phyloP scores from a whole-genome alignment of 805 yeast species.

The Clavispora vitiphila region DNA sequence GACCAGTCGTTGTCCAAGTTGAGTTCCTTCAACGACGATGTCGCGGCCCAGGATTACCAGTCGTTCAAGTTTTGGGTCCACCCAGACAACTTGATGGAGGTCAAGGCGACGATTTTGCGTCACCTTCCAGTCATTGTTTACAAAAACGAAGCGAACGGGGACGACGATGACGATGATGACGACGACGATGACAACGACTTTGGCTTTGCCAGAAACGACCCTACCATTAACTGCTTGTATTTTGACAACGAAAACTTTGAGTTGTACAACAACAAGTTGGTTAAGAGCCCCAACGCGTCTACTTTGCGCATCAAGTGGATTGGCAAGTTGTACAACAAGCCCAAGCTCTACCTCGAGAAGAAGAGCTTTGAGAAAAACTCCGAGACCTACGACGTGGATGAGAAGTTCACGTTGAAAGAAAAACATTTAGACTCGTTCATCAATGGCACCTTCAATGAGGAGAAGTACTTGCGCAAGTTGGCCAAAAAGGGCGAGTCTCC shows the following conservation, averaged over 20 bases:
- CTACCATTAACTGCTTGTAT: conserved; percentile 79
- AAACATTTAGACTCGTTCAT: conserved; percentile 76
- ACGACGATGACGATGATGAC: conserved; percentile 45
- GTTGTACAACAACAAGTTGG: conserved; percentile 77
- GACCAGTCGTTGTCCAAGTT: conserved; percentile 45
- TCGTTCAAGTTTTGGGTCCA: conserved; percentile 93
- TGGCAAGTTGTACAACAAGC: conserved; percentile 71
- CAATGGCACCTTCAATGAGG: conserved; percentile 42
- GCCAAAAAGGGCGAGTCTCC: conserved; percentile 55
- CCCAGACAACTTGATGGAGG: conserved; percentile 96
- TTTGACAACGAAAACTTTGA: conserved; percentile 83
- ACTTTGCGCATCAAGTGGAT: conserved; percentile 88
- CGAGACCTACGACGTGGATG: conserved; percentile 53
- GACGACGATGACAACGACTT: conserved; percentile 14
- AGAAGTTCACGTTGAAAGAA: conserved; percentile 68
- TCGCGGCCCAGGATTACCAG: conserved; percentile 39
- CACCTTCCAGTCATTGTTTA: conserved; percentile 90
- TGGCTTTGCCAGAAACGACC: conserved; percentile 33
- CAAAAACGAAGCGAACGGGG: conserved; percentile 43
- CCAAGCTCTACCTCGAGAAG: conserved; percentile 78
- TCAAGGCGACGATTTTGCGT: conserved; percentile 89
- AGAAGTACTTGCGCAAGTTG: conserved; percentile 56
- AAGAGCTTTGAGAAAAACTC: conserved; percentile 57
- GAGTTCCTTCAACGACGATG: conserved; percentile 42
- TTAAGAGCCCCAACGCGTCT: conserved; percentile 63